Evolutionary conservation across 2,329 filamentous ascomycete genomes (phyloP).

Genomic region (Rhinocladiella similis): DNA sequence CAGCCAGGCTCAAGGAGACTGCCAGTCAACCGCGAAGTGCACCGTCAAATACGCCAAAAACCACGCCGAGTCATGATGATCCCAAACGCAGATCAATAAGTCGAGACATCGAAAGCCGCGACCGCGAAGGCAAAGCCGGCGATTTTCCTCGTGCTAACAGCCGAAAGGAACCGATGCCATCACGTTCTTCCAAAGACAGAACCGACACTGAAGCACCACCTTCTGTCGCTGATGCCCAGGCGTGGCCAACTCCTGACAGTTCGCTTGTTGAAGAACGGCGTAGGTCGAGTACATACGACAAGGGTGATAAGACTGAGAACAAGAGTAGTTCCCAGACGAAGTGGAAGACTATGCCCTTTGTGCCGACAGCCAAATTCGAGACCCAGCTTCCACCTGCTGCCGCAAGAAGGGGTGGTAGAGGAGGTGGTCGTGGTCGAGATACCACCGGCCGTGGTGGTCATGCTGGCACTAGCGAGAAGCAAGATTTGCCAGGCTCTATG

Average conservation of each 20-base stretch:
- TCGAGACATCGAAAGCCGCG: constrained; percentile 15
- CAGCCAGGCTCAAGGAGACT: constrained; percentile 49
- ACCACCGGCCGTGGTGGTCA: constrained; percentile 47
- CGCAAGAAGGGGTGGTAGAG: constrained; percentile 56
- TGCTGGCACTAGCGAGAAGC: constrained; percentile 37
- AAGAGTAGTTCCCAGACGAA: constrained; percentile 64
- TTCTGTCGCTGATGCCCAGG: constrained; percentile 71
- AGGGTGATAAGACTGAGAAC: constrained; percentile 55
- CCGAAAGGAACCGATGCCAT: constrained; percentile 17
- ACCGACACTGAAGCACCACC: constrained; percentile 50
- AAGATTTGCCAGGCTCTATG: constrained; percentile 26
- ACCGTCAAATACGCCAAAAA: constrained; percentile 16
- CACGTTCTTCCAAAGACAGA: constrained; percentile 28
- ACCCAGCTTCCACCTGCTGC: constrained; percentile 63
- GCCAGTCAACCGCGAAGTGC: constrained; percentile 31
- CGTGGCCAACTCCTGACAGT: constrained; percentile 88
- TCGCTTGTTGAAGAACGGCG: constrained; percentile 75
- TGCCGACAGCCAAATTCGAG: constrained; percentile 81
- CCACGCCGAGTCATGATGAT: constrained; percentile 38
- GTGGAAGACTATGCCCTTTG: constrained; percentile 82
- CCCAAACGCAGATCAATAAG: constrained; percentile 17
- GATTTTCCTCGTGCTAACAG: constrained; percentile 8
- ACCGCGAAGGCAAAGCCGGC: constrained; percentile 12
- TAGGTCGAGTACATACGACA: constrained; percentile 60
- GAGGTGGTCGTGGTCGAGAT: constrained; percentile 57